Conservation (phyloP, 306 rosid genomes). For the Neltuma alba region DNA sequence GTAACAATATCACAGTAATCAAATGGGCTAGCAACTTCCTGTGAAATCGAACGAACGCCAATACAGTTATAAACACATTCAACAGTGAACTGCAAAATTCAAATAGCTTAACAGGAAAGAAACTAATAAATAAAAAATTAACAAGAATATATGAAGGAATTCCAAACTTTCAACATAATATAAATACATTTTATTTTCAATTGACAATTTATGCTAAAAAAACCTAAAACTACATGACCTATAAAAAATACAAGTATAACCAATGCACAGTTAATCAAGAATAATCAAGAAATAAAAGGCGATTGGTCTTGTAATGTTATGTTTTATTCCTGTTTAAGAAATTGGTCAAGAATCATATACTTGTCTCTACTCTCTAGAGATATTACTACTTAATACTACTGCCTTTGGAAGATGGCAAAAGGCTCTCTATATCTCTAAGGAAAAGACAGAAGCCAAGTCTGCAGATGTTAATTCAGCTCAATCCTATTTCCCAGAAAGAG, state of each 20-base stretch:
- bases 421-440: neutral
- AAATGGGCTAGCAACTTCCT: conserved; percentile 18
- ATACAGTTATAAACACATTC: neutral
- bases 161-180: neutral
- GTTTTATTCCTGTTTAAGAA: neutral
- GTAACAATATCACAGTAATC: conserved; percentile 25
- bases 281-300: neutral
- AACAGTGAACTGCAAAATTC: neutral
- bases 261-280: neutral
- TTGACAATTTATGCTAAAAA: neutral
- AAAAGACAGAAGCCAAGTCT: neutral
- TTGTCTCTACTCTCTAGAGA: neutral
- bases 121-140: neutral
- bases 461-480: neutral
- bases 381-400: neutral
- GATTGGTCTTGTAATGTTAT: neutral
- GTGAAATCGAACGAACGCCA: neutral
- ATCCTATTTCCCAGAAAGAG: neutral
- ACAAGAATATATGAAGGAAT: neutral
- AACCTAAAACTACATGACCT: neutral
- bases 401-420: neutral
- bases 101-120: neutral
- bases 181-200: conserved; percentile 2
- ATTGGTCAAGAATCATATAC: neutral
- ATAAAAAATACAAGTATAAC: neutral